phyloP scores from a whole-genome alignment of 1,284 basidiomycete species.

The Takashimella tepidaria region DNA sequence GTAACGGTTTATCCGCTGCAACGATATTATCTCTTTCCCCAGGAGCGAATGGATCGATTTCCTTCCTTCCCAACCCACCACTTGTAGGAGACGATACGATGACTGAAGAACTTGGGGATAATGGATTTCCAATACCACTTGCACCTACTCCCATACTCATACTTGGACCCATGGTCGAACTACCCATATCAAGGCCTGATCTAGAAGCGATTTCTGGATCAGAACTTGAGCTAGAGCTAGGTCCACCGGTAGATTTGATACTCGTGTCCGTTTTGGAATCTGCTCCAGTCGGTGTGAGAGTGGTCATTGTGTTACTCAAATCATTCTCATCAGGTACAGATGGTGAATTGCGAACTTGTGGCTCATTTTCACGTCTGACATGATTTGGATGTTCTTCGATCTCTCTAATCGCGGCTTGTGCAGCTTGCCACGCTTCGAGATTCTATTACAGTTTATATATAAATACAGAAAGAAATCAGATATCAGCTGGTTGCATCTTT shows the following conservation, averaged over 20 bases:
- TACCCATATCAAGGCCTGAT: too few relatives aligned
- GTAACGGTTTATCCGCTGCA: neutral
- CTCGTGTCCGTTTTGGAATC: too few relatives aligned
- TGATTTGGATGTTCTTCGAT: constrained; percentile 85
- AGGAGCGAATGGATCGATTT: neutral
- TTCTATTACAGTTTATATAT: constrained; percentile 70
- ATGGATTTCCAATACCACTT: too few relatives aligned
- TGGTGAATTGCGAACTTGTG: neutral
- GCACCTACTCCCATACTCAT: neutral
- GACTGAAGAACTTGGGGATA: too few relatives aligned
- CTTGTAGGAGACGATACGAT: too few relatives aligned
- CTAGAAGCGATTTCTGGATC: too few relatives aligned
- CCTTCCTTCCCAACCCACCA: neutral
- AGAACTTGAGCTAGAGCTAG: too few relatives aligned
- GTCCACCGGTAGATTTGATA: too few relatives aligned
- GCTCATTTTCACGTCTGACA: constrained; percentile 3
- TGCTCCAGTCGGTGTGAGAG: neutral
- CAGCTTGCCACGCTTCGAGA: constrained; percentile 92
- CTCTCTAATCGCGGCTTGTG: constrained; percentile 79
- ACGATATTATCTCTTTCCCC: neutral
- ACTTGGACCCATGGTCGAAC: neutral
- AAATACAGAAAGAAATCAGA: constrained; percentile 4
- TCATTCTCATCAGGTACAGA: neutral
- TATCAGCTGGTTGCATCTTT: neutral
- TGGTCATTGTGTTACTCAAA: neutral